These are phyloP conservation scores for Gyrodon lividus DNA, from an alignment of 768 basidiomycete genomes.

Conservation along the genomic window DNA sequence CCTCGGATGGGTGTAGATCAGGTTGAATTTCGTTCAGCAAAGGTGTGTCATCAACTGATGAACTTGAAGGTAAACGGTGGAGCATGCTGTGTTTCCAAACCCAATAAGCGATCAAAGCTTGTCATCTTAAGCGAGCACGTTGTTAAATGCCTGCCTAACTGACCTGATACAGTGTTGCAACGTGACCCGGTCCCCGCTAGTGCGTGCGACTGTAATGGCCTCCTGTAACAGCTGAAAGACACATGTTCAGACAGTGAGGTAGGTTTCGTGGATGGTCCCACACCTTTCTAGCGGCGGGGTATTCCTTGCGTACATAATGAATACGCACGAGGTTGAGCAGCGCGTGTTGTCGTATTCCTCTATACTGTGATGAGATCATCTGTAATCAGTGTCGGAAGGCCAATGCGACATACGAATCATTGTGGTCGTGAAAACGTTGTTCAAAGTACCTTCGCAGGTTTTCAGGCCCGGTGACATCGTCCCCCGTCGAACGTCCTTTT, in stretches of 20 bases:
- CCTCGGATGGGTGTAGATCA: slow-evolving; percentile 71
- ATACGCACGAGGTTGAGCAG: slow-evolving; percentile 74
- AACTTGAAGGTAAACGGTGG: slow-evolving; percentile 61
- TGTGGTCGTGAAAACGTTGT: slow-evolving; percentile 77
- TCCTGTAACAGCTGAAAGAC: slow-evolving; percentile 61
- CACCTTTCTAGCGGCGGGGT: slow-evolving; percentile 67
- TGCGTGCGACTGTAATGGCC: slow-evolving; percentile 76
- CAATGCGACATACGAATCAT: slow-evolving; percentile 65
- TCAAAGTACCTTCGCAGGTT: slow-evolving; percentile 79
- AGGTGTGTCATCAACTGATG: slow-evolving; percentile 40
- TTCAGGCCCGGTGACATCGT: slow-evolving; percentile 67
- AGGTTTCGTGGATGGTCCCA: slow-evolving; percentile 4
- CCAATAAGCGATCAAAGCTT: slow-evolving; percentile 13
- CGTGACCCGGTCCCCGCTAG: slow-evolving; percentile 65
- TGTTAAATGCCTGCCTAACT: slow-evolving; percentile 24
- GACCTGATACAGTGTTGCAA: slow-evolving; percentile 79
- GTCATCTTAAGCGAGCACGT: slow-evolving; percentile 1
- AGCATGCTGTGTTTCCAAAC: slow-evolving; percentile 48
- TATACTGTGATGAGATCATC: slow-evolving; percentile 27
- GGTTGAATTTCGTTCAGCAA: slow-evolving; percentile 72
- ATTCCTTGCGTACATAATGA: slow-evolving; percentile 72
- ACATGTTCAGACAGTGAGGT: slow-evolving; percentile 1
- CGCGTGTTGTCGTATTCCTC: slow-evolving; percentile 78
- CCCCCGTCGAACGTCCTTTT: slow-evolving; percentile 59
- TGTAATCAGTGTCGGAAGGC: not conserved